phyloP scores from a whole-genome alignment of 345 rosid species.

The Mallotus nudiflorus region DNA sequence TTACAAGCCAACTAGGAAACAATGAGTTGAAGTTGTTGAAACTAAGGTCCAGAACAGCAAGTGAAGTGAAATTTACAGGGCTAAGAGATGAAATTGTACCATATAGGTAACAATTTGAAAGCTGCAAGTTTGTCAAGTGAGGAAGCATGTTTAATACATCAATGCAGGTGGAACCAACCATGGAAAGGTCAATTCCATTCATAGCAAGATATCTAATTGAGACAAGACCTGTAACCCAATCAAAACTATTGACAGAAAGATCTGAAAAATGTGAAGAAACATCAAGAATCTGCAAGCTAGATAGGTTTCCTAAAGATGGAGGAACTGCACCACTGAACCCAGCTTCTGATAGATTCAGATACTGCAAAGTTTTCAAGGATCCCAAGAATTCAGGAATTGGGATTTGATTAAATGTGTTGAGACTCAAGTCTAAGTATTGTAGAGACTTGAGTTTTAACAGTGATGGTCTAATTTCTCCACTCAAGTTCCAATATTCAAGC shows the following conservation, averaged over 20 bases:
- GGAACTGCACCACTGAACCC: slow-evolving; percentile 39
- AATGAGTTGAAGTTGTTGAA: slow-evolving; percentile 14
- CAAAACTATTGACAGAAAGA: slow-evolving; percentile 26
- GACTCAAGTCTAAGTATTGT: slow-evolving; percentile 41
- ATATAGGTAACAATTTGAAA: slow-evolving; percentile 27
- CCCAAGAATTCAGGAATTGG: slow-evolving; percentile 45
- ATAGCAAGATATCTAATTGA: slow-evolving; percentile 29
- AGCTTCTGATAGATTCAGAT: slow-evolving; percentile 39
- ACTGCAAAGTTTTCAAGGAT: slow-evolving; percentile 29
- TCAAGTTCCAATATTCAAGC: no score
- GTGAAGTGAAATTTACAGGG: slow-evolving; percentile 23
- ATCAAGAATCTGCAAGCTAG: slow-evolving; percentile 41
- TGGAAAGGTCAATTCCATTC: slow-evolving; percentile 15
- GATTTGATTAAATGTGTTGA: slow-evolving; percentile 28
- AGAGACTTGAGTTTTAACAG: slow-evolving; percentile 33
- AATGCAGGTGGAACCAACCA: slow-evolving; percentile 9
- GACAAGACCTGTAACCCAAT: slow-evolving; percentile 41
- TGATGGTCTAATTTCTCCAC: slow-evolving; percentile 48
- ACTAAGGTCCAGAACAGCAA: slow-evolving; percentile 23
- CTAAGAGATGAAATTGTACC: slow-evolving; percentile 24
- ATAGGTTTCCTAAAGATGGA: slow-evolving; percentile 35
- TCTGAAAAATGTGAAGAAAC: slow-evolving; percentile 22
- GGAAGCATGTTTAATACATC: slow-evolving; percentile 21
- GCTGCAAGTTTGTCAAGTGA: slow-evolving; percentile 31
- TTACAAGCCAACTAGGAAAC: slow-evolving; percentile 18